Conservation (phyloP, 1,139 yeast genomes). For the Saccharomyces pastorianus region DNA sequence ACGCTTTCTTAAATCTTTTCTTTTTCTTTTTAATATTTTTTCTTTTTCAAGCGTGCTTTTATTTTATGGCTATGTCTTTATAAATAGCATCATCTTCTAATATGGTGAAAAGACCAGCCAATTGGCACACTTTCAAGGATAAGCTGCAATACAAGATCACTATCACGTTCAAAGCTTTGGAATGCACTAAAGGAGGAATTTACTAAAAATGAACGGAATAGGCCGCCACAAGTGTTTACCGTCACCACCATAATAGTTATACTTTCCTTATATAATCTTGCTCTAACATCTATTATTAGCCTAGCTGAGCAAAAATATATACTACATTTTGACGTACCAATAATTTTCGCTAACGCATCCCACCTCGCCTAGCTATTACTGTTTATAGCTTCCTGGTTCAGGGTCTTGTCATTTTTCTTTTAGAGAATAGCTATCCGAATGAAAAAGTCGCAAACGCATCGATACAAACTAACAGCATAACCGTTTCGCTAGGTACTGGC, state of each 20-base stretch:
- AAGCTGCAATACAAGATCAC: neutral
- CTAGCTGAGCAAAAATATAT: too few species aligned
- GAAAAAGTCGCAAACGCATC: neutral
- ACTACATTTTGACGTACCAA: neutral
- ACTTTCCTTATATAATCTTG: neutral
- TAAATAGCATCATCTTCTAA: neutral
- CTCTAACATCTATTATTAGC: too few species aligned
- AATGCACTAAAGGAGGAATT: neutral
- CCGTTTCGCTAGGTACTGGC: too few species aligned
- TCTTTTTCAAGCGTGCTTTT: neutral
- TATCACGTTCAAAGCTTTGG: neutral
- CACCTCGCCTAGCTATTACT: too few species aligned
- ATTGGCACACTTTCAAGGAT: neutral
- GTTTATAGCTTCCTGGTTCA: neutral
- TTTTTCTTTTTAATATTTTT: neutral
- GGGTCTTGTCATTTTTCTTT: neutral
- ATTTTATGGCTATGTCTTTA: neutral
- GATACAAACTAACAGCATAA: neutral
- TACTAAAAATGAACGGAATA: neutral
- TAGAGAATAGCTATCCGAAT: neutral
- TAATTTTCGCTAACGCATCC: too few species aligned
- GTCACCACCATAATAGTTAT: too few species aligned
- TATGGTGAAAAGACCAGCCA: neutral
- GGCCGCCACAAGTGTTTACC: neutral
- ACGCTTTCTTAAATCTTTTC: neutral